Conservation (phyloP, 768 basidiomycete species). For the Termitomyces sp. region DNA sequence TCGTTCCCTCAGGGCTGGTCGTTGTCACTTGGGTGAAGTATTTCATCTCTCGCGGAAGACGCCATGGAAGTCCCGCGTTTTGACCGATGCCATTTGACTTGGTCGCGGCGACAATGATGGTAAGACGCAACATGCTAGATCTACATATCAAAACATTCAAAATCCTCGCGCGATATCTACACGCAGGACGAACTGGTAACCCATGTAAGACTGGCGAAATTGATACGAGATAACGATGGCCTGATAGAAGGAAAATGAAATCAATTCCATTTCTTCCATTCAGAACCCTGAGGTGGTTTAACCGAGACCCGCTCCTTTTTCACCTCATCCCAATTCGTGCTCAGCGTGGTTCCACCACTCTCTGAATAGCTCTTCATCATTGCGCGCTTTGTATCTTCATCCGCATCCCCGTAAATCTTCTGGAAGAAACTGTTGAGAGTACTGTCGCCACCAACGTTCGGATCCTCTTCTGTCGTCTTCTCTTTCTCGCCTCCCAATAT, state of each 20-base stretch:
- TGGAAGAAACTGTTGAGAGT: constrained; percentile 88
- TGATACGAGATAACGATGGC: not conserved
- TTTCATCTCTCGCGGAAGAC: constrained; percentile 80
- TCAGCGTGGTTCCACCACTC: constrained; percentile 91
- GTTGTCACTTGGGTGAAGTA: constrained; percentile 87
- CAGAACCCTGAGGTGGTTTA: constrained; percentile 79
- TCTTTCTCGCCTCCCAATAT: constrained; percentile 70
- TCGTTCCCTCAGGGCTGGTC: constrained; percentile 43
- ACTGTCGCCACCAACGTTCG: constrained; percentile 86
- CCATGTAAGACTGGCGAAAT: not conserved
- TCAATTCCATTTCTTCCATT: constrained; percentile 78
- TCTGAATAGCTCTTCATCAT: constrained; percentile 99
- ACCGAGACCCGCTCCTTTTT: constrained; percentile 63
- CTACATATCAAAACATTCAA: not conserved
- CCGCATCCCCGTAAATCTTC: constrained; percentile 85
- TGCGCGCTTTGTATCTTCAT: constrained; percentile 86
- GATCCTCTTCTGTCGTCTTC: constrained; percentile 66
- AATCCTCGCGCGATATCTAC: not conserved
- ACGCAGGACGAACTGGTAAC: not conserved
- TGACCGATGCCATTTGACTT: constrained; percentile 82
- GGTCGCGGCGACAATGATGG: constrained; percentile 93
- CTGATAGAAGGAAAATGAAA: not conserved
- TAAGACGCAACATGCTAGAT: constrained; percentile 57
- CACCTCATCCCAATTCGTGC: constrained; percentile 95
- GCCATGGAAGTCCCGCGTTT: constrained; percentile 79